phyloP scores from a whole-genome alignment of 305 asterid genomes.

The Solanum hybrid region DNA sequence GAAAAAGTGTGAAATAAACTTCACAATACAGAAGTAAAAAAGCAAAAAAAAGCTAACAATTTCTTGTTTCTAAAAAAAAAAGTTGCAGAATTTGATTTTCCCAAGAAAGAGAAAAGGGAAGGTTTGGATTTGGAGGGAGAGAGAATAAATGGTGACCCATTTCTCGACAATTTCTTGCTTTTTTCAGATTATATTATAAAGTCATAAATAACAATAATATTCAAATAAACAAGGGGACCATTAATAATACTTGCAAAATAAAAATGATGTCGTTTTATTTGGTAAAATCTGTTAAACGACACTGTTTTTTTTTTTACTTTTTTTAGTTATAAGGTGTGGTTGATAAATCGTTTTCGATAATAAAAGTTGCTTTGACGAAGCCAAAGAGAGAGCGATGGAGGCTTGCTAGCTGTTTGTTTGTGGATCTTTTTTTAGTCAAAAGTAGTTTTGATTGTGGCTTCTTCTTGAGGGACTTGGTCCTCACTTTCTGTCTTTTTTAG shows the following conservation, averaged over 20 bases:
- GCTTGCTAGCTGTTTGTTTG: neutral
- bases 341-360: neutral
- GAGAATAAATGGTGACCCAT: conserved; percentile 18
- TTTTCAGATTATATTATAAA: neutral
- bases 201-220: neutral
- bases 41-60: conserved; percentile 2
- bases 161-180: conserved; percentile 32
- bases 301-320: neutral
- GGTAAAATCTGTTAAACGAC: neutral
- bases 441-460: neutral
- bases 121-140: conserved; percentile 64
- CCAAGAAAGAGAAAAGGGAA: conserved; percentile 56
- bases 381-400: neutral
- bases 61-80: conserved; percentile 8
- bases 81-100: conserved; percentile 25
- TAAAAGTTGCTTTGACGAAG: neutral
- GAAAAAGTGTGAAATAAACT: neutral
- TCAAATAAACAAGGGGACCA: neutral
- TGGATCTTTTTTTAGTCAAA: neutral
- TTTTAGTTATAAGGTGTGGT: neutral
- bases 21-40: neutral
- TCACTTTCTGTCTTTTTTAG: neutral
- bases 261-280: neutral
- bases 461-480: neutral
- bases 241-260: no score